Evolutionary conservation across 1,284 basidiomycete genomes (phyloP).

Genomic region (Farysia itapuensis): DNA sequence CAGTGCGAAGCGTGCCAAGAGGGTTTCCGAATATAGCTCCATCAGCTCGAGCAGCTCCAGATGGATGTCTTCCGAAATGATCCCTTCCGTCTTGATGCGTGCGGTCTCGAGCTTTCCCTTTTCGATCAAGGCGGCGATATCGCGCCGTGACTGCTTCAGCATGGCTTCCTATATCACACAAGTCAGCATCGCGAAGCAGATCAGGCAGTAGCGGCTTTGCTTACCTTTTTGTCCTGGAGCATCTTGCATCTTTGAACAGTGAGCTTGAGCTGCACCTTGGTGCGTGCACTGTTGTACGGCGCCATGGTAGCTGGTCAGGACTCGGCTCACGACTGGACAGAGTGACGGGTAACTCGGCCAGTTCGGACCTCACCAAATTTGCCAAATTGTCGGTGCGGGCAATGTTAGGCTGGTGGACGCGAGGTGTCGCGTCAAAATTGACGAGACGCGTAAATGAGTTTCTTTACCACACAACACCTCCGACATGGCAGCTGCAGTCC

Average conservation of each 20-base stretch:
- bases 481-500: conserved; percentile 41
- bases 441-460: too few species aligned
- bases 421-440: too few species aligned
- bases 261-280: conserved; percentile 66
- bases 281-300: conserved; percentile 48
- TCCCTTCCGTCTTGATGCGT: conserved; percentile 75
- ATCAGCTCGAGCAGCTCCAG: conserved; percentile 72
- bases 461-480: too few species aligned
- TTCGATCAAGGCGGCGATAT: conserved; percentile 77
- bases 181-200: conserved; percentile 36
- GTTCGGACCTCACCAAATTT: too few species aligned
- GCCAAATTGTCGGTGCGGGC: too few species aligned
- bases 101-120: conserved; percentile 79
- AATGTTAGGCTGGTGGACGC: too few species aligned
- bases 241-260: conserved; percentile 86
- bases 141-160: conserved; percentile 77
- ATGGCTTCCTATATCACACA: conserved; percentile 71
- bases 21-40: conserved; percentile 87
- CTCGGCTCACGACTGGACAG: too few species aligned
- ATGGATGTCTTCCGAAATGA: conserved; percentile 75
- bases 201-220: too few species aligned
- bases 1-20: conserved; percentile 88
- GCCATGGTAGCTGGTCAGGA: too few species aligned
- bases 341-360: too few species aligned
- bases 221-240: conserved; percentile 80